phyloP scores from a whole-genome alignment of 139 green algal genomes.

The Chlorella sp. region DNA sequence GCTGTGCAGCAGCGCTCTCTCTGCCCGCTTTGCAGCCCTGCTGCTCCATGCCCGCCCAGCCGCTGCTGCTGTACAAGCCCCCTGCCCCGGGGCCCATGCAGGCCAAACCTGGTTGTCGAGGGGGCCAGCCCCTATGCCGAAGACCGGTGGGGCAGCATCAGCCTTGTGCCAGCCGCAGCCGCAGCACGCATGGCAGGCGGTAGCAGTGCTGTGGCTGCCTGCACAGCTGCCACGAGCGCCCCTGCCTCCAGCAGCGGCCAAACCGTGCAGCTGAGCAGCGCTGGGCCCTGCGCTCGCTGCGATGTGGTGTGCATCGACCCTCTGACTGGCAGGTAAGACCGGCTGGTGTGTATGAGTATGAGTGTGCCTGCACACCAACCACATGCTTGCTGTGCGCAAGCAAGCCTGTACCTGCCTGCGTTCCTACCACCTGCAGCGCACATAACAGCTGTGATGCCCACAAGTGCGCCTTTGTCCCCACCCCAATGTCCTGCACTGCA shows the following conservation, averaged over 20 bases:
- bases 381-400: too few relatives aligned
- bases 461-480: too few relatives aligned
- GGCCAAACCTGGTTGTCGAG: constrained; percentile 80
- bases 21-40: too few relatives aligned
- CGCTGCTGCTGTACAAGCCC: background rate
- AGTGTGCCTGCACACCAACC: too few relatives aligned
- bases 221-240: background rate
- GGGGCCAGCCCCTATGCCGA: constrained; percentile 61
- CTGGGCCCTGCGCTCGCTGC: constrained; percentile 59
- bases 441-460: too few relatives aligned
- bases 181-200: background rate
- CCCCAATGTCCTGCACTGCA: background rate
- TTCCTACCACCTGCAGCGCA: too few relatives aligned
- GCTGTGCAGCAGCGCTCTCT: too few relatives aligned
- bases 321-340: constrained; percentile 31
- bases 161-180: constrained; percentile 24
- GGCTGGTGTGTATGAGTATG: too few relatives aligned
- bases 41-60: background rate
- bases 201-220: background rate
- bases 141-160: constrained; percentile 63
- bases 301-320: constrained; percentile 64
- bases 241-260: background rate
- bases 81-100: constrained; percentile 57
- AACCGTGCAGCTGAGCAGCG: background rate
- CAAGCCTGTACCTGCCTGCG: too few relatives aligned